Percentiles rank a stretch among this genome's conserved stretches.
Conservation (phyloP, 345 rosid genomes). For the Conringia planisiliqua region DNA sequence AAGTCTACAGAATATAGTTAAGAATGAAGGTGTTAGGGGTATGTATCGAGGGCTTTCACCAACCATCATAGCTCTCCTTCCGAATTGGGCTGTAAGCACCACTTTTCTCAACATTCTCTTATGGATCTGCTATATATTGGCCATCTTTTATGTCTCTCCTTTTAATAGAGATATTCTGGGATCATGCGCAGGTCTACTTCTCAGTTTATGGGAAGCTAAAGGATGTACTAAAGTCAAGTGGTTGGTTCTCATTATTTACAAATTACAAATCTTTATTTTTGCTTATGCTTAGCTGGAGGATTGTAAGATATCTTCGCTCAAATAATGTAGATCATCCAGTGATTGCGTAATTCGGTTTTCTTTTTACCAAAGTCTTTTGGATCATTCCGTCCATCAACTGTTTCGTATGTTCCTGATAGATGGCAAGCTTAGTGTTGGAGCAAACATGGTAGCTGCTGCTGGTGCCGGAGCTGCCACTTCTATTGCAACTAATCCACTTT, state of each 20-base stretch:
- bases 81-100: constrained; percentile 93
- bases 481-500: constrained; percentile 80
- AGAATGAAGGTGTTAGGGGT: constrained; percentile 74
- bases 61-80: constrained; percentile 84
- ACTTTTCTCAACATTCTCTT: neutral
- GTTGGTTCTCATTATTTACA: constrained; percentile 44
- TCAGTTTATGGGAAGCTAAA: constrained; percentile 72
- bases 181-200: constrained; percentile 74
- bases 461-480: constrained; percentile 96
- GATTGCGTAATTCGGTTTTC: neutral
- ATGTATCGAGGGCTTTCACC: constrained; percentile 96
- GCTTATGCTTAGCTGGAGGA: neutral
- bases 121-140: neutral
- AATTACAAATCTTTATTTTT: neutral
- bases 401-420: constrained; percentile 34
- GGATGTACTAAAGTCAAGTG: constrained; percentile 60
- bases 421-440: constrained; percentile 58
- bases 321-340: neutral
- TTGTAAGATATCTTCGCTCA: neutral
- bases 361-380: neutral
- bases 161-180: neutral
- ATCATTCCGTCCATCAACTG: neutral
- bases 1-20: constrained; percentile 58
- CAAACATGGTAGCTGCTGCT: constrained; percentile 88
- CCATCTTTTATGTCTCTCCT: neutral